phyloP scores from a whole-genome alignment of 441 rosid genomes.

The Flueggea neowawraea region DNA sequence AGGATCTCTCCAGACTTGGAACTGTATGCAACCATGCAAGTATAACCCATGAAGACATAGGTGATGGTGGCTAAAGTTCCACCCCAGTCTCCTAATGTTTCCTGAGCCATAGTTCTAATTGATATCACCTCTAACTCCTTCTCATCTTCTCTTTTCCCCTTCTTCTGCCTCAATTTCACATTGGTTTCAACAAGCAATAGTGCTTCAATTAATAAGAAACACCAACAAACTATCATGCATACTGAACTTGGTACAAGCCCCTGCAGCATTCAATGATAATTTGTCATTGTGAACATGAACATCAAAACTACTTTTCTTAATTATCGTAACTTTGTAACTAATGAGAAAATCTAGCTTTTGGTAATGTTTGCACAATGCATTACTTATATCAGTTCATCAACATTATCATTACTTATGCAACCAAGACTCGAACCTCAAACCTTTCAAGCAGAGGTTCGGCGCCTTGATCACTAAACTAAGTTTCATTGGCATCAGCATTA shows the following conservation, averaged over 20 bases:
- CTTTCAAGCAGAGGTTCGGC: too few species aligned
- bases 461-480: not conserved
- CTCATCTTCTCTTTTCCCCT: constrained; percentile 23
- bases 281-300: too few species aligned
- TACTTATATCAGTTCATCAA: too few species aligned
- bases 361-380: too few species aligned
- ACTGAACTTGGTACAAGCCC: constrained; percentile 61
- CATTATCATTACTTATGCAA: too few species aligned
- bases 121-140: constrained; percentile 48
- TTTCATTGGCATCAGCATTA: not conserved
- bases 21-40: constrained; percentile 52
- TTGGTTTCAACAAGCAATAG: constrained; percentile 54
- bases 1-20: constrained; percentile 62
- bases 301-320: too few species aligned
- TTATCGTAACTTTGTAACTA: too few species aligned
- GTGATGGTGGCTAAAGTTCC: constrained; percentile 41
- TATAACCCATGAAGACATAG: constrained; percentile 56
- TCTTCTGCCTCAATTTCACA: constrained; percentile 33
- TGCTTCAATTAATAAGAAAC: constrained; percentile 54
- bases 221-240: constrained; percentile 52
- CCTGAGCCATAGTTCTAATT: constrained; percentile 63
- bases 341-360: too few species aligned
- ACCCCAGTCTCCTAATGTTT: constrained; percentile 57
- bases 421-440: too few species aligned
- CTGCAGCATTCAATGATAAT: constrained; percentile 20